Base-by-base conservation (phyloP, 495 filamentous ascomycete species). In the Aspergillus carlsbadensis region DNA sequence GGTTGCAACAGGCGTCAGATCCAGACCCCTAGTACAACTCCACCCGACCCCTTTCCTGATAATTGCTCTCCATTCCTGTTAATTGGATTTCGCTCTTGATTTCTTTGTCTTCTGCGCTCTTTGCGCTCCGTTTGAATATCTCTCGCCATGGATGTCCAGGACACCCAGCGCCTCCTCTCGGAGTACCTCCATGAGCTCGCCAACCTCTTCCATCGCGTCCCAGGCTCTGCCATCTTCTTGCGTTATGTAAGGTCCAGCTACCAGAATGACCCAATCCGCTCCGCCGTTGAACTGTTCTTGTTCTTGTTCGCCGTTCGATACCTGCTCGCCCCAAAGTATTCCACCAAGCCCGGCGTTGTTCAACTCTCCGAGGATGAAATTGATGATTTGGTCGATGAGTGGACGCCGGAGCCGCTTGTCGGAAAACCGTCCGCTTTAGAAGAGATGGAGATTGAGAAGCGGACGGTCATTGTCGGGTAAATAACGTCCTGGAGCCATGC, bases 231-330 rank as follows among this genome's bases (percentile, higher is more conserved):
- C 18, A 96, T 99, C 60, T 80, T 97, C 62, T 83, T 96, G 51
- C 88, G 94, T 55, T 99, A 99, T 66, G 87, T 99, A 60, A 89
- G 89, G 69, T 94, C 90, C 34, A 96, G 91, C 66, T 98, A 99
- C 74, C 94, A 98, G 74, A 88, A 99, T 71, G 94, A 99, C 55
- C 94, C 94, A 11, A 82, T 98, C 52, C 87, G 94, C 18, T 94
- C 88, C 21, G 91, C 92, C 1, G 89, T 99, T 60, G 94, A 99
- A 70, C 77, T 99, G 35, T 86, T 98, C 52, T 84, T 99, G 45
- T 91, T 99, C 59, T 82, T 99, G 45, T 99, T 99, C 74, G 93
- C 92, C 47, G 84, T 99, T 18, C 84, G 92, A 42, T 99, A 99
- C 65, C 78, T 99, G 17, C 79, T 98, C 39, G 86, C 91, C 35